These are phyloP conservation scores for Linum lewisii DNA, from an alignment of 345 rosid genomes.

Conservation along the genomic window DNA sequence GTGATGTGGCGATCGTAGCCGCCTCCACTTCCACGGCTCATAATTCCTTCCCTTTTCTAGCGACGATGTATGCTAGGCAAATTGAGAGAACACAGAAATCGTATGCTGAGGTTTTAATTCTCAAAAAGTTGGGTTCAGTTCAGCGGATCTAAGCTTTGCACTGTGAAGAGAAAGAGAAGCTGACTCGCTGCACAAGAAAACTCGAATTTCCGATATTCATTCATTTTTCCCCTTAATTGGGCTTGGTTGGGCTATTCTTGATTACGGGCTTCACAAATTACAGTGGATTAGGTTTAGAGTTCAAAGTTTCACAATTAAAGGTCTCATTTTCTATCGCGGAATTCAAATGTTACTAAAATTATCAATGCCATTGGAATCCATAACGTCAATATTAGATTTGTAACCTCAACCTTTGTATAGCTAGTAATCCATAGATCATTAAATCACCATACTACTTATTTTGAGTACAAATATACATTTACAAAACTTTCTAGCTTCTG, in stretches of 20 bases:
- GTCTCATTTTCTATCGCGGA: no score
- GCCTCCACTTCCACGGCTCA: slow-evolving; percentile 85
- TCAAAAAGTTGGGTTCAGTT: neutral
- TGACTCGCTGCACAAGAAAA: slow-evolving; percentile 1
- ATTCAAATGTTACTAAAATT: no score
- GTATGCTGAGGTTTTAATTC: neutral
- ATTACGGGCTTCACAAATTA: no score
- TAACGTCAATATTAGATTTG: no score
- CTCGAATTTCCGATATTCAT: neutral
- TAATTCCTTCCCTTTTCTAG: slow-evolving; percentile 13
- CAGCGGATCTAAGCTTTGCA: neutral
- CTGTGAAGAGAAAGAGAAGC: neutral
- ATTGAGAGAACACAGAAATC: neutral
- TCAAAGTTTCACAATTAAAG: no score
- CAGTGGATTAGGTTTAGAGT: no score
- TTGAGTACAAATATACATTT: no score
- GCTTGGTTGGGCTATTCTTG: neutral
- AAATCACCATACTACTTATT: no score
- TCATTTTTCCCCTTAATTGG: neutral
- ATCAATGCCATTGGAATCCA: no score
- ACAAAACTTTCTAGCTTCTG: no score
- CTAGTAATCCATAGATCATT: no score
- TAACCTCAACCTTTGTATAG: no score
- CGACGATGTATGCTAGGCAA: neutral
- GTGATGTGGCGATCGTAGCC: slow-evolving; percentile 89